Evolutionary conservation across 371 early-diverging fungal genomes (phyloP).

Genomic region (Batrachochytrium dendrobatidis): DNA sequence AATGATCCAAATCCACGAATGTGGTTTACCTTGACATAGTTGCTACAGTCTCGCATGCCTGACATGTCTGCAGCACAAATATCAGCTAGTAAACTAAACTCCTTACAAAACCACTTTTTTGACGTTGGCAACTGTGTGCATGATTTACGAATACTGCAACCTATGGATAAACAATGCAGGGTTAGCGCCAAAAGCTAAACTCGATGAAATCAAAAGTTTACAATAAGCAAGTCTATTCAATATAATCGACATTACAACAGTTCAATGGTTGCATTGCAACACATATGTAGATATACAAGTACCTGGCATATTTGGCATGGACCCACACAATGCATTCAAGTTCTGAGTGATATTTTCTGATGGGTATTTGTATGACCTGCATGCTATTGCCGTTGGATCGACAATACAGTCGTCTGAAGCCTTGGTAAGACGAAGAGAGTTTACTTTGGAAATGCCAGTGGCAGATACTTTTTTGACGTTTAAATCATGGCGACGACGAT

Average conservation of each 20-base stretch:
- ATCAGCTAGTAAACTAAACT: conserved; percentile 37
- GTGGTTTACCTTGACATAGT: conserved; percentile 11
- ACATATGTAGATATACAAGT: no score
- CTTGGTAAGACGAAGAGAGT: background rate
- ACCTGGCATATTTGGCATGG: background rate
- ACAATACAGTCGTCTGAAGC: background rate
- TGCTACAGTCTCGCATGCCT: conserved; percentile 37
- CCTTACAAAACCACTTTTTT: background rate
- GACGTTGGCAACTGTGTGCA: background rate
- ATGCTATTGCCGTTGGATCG: background rate
- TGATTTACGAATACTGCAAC: background rate
- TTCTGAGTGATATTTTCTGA: background rate
- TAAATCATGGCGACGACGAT: background rate
- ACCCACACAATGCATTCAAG: background rate
- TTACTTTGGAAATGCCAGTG: background rate
- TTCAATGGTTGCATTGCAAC: no score
- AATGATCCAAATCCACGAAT: no score
- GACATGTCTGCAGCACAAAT: conserved; percentile 55
- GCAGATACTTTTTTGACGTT: no score
- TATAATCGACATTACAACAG: no score
- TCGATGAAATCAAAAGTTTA: no score
- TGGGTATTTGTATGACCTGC: background rate
- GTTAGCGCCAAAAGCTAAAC: no score
- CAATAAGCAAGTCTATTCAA: no score
- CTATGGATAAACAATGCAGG: no score